Conservation (phyloP, 129 eudicot species). For the Logfia minima region DNA sequence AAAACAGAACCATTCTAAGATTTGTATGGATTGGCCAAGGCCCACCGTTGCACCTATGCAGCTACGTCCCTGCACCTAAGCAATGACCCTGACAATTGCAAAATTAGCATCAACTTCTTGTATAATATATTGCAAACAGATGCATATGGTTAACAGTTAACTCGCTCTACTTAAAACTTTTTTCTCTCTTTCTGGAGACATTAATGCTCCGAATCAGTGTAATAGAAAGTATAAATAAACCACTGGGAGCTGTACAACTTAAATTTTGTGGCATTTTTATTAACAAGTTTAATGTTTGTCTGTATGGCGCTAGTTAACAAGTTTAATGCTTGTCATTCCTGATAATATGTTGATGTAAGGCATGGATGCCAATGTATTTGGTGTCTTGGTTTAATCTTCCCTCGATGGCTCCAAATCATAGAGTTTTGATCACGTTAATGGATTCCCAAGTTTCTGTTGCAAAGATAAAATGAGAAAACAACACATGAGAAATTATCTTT, state of each 20-base stretch:
- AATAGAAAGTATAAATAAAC: slow-evolving; percentile 12
- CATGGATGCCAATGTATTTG: slow-evolving; percentile 8
- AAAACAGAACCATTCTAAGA: too few species aligned
- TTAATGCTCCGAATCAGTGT: slow-evolving; percentile 14
- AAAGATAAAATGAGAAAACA: slow-evolving; percentile 14
- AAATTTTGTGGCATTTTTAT: slow-evolving; percentile 21
- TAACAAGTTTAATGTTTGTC: slow-evolving; percentile 19
- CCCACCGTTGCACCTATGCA: too few species aligned
- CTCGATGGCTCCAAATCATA: background rate
- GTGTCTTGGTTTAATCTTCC: slow-evolving; percentile 25
- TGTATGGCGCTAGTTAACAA: slow-evolving; percentile 14
- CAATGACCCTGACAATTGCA: too few species aligned
- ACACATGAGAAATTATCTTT: background rate
- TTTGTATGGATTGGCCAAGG: too few species aligned
- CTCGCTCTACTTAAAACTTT: background rate
- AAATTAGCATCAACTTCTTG: background rate
- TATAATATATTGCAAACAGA: background rate
- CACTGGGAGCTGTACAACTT: slow-evolving; percentile 32
- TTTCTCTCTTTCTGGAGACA: slow-evolving; percentile 20
- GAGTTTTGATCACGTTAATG: slow-evolving; percentile 9
- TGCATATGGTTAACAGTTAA: background rate
- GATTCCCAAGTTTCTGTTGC: slow-evolving; percentile 31
- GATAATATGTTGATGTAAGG: background rate
- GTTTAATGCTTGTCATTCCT: background rate
- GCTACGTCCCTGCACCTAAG: too few species aligned